Evolutionary conservation across 805 yeast genomes (phyloP).

Genomic region (Pichia heedii): DNA sequence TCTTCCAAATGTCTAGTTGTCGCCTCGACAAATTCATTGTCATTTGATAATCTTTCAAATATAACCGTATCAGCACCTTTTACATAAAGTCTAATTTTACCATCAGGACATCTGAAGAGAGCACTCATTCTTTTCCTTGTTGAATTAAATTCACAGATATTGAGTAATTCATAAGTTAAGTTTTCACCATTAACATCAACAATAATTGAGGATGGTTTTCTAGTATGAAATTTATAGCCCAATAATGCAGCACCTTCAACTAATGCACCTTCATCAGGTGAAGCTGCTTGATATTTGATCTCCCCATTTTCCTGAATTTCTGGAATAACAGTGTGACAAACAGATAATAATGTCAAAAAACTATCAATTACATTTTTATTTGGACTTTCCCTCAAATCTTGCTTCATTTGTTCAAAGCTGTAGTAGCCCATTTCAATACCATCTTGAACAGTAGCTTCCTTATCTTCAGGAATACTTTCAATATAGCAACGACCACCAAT

Average conservation of each 20-base stretch:
- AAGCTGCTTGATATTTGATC: conserved; percentile 94
- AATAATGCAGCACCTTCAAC: conserved; percentile 92
- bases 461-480: conserved; percentile 86
- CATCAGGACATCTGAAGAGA: conserved; percentile 89
- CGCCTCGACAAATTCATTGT: conserved; percentile 72
- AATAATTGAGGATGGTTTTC: conserved; percentile 77
- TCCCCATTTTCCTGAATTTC: conserved; percentile 56
- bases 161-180: conserved; percentile 65
- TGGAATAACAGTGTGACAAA: conserved; percentile 97
- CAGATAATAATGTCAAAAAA: conserved; percentile 74
- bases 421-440: conserved; percentile 77
- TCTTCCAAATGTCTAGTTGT: conserved; percentile 87
- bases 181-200: conserved; percentile 47
- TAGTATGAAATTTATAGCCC: conserved; percentile 75
- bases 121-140: conserved; percentile 98
- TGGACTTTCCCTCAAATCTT: conserved; percentile 27
- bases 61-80: conserved; percentile 98
- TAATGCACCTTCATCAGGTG: conserved; percentile 98
- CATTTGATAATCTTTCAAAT: conserved; percentile 65
- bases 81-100: conserved; percentile 75
- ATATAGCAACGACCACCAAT: conserved; percentile 90
- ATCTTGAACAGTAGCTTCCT: conserved; percentile 56
- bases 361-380: conserved; percentile 55
- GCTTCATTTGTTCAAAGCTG: conserved; percentile 54
- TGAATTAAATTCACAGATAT: conserved; percentile 93